Evolutionary conservation across 2,329 filamentous ascomycete species (phyloP), one percentile per base, ranked within the genome.

Genomic region (Microcyclospora pomicola): DNA sequence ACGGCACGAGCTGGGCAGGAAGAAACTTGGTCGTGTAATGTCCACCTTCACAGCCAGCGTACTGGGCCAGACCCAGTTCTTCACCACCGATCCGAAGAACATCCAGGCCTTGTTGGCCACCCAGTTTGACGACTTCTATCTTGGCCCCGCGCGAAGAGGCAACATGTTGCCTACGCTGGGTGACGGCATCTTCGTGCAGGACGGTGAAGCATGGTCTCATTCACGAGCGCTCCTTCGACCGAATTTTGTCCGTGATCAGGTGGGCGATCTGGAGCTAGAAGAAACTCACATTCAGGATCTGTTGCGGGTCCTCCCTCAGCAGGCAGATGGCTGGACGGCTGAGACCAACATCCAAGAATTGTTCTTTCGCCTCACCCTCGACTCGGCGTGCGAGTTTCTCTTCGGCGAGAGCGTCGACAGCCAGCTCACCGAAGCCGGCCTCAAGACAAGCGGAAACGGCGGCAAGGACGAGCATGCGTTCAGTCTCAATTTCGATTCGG

Each of bases 291-390:
- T 61, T 6, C 50, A 58, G 32, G 45, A 55, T 35, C 40, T 61
- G 34, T 47, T 61, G 28, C 42, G 47, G 15, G 54, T 54, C 31
- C 43, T 60, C 37, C 53, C 52, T 1, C 40, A 47, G 1, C 36
- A 48, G 14, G 33, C 32, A 15, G 48, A 48, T 35, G 51, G 53
- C 31, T 58, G 54, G 54, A 58, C 54, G n/a, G 42, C 42, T 5
- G 49, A 48, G 19, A 44, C 48, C 10, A 46, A 58, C 34, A 47
- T 59, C n/a, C 54, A 58, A 29, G 45, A 47, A 10, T 55, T 68
- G 11, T 68, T 69, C 54, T 68, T 68, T 56, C 53, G 59, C n/a
- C 42, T 68, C 9, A 69, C 66, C 1, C 62, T 69, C 39, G 66
- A 69, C 43, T 59, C 63, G n/a, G 64, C 66, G 0, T 67, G 64